Percentiles rank a stretch among this genome's conserved stretches.
These are phyloP conservation scores for Rhizopus stolonifer DNA, from an alignment of 371 early-diverging fungal species.

Conservation along the genomic window DNA sequence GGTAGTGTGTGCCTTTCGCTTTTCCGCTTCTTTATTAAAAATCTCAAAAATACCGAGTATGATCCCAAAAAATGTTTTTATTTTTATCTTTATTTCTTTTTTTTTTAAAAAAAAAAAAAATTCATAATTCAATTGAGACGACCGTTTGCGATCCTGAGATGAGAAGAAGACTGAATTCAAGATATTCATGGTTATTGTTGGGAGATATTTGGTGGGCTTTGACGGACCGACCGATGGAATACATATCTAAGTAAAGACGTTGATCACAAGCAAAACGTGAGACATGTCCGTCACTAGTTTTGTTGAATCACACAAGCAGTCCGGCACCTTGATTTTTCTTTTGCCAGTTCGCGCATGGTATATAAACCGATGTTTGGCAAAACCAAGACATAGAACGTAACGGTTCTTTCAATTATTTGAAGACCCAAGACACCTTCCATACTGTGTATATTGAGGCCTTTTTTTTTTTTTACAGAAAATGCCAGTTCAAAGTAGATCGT, in stretches of 20 bases:
- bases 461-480: slow-evolving; percentile 25
- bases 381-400: slow-evolving; percentile 20
- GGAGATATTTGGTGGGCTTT: slow-evolving; percentile 12
- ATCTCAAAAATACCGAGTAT: no score
- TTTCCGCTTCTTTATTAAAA: no score
- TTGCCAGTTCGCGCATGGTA: slow-evolving; percentile 16
- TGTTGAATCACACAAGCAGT: slow-evolving; percentile 17
- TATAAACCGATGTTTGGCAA: slow-evolving; percentile 17
- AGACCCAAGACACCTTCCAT: slow-evolving; percentile 19
- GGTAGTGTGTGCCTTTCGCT: no score
- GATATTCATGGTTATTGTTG: slow-evolving; percentile 5
- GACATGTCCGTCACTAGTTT: slow-evolving; percentile 20
- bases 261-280: slow-evolving; percentile 11
- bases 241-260: slow-evolving; percentile 12
- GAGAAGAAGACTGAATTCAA: background rate
- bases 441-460: slow-evolving; percentile 17
- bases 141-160: no score
- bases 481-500: slow-evolving; percentile 22
- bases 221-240: slow-evolving; percentile 14
- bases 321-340: slow-evolving; percentile 18
- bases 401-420: slow-evolving; percentile 17
- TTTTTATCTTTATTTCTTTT: no score
- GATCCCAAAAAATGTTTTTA: no score
- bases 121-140: no score
- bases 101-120: no score